Conservation (phyloP, 2,329 filamentous ascomycete species). For the Ophiostoma sp. region DNA sequence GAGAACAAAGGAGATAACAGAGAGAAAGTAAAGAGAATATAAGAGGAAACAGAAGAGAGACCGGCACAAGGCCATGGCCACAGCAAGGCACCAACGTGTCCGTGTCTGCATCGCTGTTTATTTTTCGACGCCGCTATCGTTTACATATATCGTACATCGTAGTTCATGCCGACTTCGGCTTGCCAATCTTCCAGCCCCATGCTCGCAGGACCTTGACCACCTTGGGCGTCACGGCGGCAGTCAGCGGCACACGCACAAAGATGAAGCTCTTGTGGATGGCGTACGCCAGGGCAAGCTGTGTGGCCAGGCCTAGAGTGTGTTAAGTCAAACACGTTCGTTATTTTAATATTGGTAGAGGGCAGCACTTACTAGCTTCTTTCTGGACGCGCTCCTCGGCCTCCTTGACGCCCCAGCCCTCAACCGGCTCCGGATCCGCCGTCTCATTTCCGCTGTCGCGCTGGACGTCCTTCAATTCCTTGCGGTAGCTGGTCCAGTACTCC, state of each 20-base stretch:
- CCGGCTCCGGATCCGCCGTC: conserved; percentile 41
- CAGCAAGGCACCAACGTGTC: no score
- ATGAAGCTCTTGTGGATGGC: conserved; percentile 98
- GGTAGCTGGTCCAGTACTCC: conserved; percentile 47
- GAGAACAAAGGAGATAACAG: neutral
- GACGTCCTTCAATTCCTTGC: conserved; percentile 43
- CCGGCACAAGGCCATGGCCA: neutral
- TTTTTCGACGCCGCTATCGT: no score
- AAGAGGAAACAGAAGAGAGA: neutral
- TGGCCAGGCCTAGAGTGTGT: conserved; percentile 52
- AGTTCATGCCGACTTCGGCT: conserved; percentile 40
- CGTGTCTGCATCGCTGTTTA: no score
- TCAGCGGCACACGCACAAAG: conserved; percentile 87
- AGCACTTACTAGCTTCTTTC: conserved; percentile 66
- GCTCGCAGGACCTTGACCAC: conserved; percentile 81
- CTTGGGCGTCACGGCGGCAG: conserved; percentile 84
- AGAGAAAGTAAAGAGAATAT: neutral
- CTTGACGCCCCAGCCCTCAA: conserved; percentile 56
- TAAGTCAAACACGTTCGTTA: neutral
- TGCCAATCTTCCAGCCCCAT: conserved; percentile 95
- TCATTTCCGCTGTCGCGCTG: conserved; percentile 43
- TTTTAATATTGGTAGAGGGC: neutral
- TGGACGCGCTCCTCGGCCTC: conserved; percentile 57
- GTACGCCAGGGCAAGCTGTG: conserved; percentile 87
- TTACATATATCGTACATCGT: neutral